Conservation (phyloP, 805 yeast species). For the Dipodascus geniculatus region DNA sequence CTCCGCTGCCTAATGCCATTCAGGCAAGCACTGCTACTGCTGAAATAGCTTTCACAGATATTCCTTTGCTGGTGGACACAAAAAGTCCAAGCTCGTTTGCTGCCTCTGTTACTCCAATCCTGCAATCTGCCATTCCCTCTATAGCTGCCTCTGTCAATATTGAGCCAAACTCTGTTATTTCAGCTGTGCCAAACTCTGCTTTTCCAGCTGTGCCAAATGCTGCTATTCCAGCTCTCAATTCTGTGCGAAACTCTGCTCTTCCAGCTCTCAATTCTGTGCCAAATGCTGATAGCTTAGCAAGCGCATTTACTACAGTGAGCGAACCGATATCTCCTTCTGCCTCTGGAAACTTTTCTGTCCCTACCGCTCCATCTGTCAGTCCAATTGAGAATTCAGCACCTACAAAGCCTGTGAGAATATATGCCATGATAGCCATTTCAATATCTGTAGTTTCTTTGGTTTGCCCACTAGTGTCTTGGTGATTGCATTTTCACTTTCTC, state of each 20-base stretch:
- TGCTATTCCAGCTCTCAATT: neutral
- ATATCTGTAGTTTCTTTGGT: neutral
- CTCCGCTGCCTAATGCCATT: slow-evolving; percentile 8
- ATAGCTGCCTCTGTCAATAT: too few relatives aligned
- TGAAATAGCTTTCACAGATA: slow-evolving; percentile 7
- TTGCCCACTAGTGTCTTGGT: neutral
- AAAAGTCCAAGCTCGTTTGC: slow-evolving; percentile 4
- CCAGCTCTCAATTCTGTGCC: neutral
- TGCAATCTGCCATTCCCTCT: too few relatives aligned
- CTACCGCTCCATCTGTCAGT: neutral
- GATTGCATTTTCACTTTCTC: neutral
- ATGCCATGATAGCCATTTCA: neutral
- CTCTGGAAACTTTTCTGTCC: neutral
- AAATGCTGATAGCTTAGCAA: neutral
- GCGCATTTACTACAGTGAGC: neutral
- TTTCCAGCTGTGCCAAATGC: too few relatives aligned
- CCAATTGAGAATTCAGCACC: neutral
- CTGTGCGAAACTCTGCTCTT: neutral
- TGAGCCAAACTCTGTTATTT: too few relatives aligned
- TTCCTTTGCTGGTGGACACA: slow-evolving; percentile 6
- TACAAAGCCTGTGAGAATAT: neutral
- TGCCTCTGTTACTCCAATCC: too few relatives aligned
- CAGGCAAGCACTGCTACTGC: slow-evolving; percentile 8
- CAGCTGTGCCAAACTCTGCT: too few relatives aligned
- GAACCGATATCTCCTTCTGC: too few relatives aligned